Evolutionary conservation across 148 eudicot species (phyloP), one percentile per base, ranked within the genome.

Genomic region (Rhododendron griersonianum): DNA sequence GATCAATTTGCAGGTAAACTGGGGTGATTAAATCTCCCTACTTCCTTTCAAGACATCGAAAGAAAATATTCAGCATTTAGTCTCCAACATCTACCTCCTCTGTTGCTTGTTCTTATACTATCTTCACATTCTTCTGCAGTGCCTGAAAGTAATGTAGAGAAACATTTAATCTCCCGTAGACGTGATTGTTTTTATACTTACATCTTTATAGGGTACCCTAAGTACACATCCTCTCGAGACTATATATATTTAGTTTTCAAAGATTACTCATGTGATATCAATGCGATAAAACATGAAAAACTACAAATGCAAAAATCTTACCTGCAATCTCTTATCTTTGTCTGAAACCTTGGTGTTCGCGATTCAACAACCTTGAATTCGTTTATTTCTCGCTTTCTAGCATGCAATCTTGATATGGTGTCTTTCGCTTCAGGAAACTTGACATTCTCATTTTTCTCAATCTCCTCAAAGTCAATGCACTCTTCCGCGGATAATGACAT

Each of bases 281-380:
- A 1, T 65, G 28, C 33, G 2, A 65, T 23, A 23, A 65, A 65
- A 59, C 25, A 59, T 59, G n/a, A 21, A 59, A 59, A 59, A 65
- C 30, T 65, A 9, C 30, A 8, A 65, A n/a, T 65, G 73, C 73
- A n/a, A 50, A 37, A 3, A 11, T 75, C 21, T 18, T 85, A 91
- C 94, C 94, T 92, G 77, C 88, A 88, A 85, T 92, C 91, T 28
- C 88, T 53, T 65, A 89, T 85, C 89, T 80, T 92, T 1, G 90
- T 80, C 37, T 86, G 89, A 77, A 41, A 21, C 47, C 30, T 21
- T 9, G 80, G 50, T 21, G 80, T 11, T 9, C 80, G 80, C 4
- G 8, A 23, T 44, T 77, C 80, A 41, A 21, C 15, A 75, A 4
- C 82, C 81, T 84, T 89, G 44, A 78, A 85, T 77, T 87, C 87